Base-by-base conservation (phyloP, 2,329 filamentous ascomycete species). In the Ceratocystiopsis minuta region DNA sequence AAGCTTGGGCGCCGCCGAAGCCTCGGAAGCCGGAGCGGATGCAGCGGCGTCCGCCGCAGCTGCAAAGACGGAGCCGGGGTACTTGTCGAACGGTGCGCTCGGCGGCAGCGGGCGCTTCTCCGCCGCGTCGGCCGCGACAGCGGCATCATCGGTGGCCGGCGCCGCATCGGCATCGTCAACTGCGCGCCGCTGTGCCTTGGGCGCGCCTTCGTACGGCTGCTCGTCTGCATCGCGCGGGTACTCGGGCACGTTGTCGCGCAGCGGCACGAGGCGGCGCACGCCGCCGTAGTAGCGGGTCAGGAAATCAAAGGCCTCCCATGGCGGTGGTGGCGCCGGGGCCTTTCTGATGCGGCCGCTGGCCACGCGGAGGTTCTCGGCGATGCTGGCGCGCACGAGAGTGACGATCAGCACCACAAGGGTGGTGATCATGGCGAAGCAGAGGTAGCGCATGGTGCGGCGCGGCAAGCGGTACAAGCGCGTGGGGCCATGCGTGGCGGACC, bases 211-310 rank as follows among this genome's bases (percentile, higher is more conserved):
- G 41, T 60, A 60, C 24, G 24, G 24, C 49, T 70, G 58, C 49
- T 78, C 77, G 40, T 78, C 75, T 39, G 70, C 67, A 2, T 69
- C 60, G 9, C 68, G 67, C 1, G 90, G 88, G 54, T 93, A 96
- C 54, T 96, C 83, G 0, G 87, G 79, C 11, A 68, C 64, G 49
- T 87, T 88, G 38, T 82, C 65, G 14, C 67, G 57, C 20, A 75
- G 62, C 0, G 74, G 60, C 0, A 82, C 72, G 46, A 98, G 55
- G 0, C 72, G 80, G 48, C 78, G 70, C 45, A 98, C 69, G 1
- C 90, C 90, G 14, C 86, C 88, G 56, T 95, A 90, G 56, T 95
- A 98, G 48, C 87, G 72, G 46, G 78, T 79, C 46, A 98, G 59
- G 53, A 94, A 92, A 0, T 77, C 75, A 55, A 93, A 96, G 11